These are phyloP conservation scores for Amauroascus niger DNA, from an alignment of 2,329 filamentous ascomycete species.

Conservation along the genomic window DNA sequence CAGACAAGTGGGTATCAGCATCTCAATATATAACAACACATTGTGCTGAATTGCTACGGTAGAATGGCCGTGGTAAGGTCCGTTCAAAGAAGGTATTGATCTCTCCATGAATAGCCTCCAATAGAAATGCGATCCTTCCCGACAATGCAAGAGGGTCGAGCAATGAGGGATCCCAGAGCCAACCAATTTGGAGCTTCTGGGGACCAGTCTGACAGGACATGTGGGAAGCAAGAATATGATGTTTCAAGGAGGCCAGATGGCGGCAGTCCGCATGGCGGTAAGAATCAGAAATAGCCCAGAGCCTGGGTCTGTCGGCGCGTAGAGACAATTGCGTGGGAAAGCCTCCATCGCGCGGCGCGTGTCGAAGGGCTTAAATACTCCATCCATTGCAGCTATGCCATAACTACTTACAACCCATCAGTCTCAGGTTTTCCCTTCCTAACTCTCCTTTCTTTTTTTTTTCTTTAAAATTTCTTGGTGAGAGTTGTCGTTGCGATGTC, in stretches of 20 bases:
- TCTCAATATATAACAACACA: constrained; percentile 6
- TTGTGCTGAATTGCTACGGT: not conserved
- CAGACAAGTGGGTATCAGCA: not conserved
- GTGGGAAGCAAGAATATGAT: not conserved
- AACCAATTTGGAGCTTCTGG: not conserved
- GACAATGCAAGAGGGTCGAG: not conserved
- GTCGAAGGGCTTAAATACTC: too few species aligned
- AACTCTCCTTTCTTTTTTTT: not conserved
- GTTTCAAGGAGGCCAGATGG: constrained; percentile 5
- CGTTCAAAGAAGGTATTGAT: not conserved
- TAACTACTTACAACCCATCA: not conserved
- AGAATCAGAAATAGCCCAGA: not conserved
- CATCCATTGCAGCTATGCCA: too few species aligned
- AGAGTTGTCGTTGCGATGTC: too few species aligned
- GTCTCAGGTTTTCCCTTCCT: not conserved
- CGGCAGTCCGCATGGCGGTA: not conserved
- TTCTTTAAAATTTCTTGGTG: too few species aligned
- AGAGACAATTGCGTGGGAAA: not conserved
- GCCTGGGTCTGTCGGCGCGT: not conserved
- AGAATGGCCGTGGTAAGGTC: not conserved
- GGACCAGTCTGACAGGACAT: not conserved
- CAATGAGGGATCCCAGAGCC: constrained; percentile 3
- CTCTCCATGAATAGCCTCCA: not conserved
- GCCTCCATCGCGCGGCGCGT: not conserved
- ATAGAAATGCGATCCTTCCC: not conserved